Percentiles rank a stretch among this genome's conserved stretches.
These are phyloP conservation scores for Candida sanyiensis DNA, from an alignment of 805 yeast genomes.

Conservation along the genomic window DNA sequence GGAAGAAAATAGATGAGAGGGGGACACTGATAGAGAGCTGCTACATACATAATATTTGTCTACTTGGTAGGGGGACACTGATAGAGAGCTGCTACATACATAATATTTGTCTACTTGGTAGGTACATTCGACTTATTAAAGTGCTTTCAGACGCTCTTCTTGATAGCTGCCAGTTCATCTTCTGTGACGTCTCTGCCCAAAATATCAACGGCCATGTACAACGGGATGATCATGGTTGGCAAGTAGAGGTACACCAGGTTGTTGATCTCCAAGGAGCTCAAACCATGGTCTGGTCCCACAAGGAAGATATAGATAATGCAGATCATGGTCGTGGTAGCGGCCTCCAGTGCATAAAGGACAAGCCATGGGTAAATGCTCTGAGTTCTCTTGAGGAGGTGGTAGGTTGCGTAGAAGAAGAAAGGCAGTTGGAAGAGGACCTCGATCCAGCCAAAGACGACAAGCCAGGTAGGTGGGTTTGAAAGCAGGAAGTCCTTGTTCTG, in stretches of 20 bases:
- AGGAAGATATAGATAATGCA: slow-evolving; percentile 52
- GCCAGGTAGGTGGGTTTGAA: slow-evolving; percentile 60
- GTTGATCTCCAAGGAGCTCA: slow-evolving; percentile 28
- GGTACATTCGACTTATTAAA: too few species aligned
- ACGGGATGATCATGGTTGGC: slow-evolving; percentile 71
- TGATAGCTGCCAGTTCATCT: neutral
- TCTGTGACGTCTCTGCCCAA: slow-evolving; percentile 12
- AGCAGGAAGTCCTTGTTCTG: slow-evolving; percentile 70
- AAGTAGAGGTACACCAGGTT: slow-evolving; percentile 50
- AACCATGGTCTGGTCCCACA: slow-evolving; percentile 32
- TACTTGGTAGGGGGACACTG: too few species aligned
- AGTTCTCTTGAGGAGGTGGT: slow-evolving; percentile 30
- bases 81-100: neutral
- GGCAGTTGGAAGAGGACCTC: slow-evolving; percentile 81
- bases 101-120: neutral
- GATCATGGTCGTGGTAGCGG: slow-evolving; percentile 69
- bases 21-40: neutral
- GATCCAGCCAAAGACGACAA: slow-evolving; percentile 59
- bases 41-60: neutral
- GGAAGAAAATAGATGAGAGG: neutral
- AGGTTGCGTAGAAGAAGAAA: slow-evolving; percentile 49
- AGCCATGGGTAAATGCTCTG: slow-evolving; percentile 36
- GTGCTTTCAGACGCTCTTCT: slow-evolving; percentile 1
- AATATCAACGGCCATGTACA: slow-evolving; percentile 35
- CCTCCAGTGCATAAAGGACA: slow-evolving; percentile 74